These are phyloP conservation scores for Candida methanosorbosa DNA, from an alignment of 805 yeast species.

Conservation along the genomic window DNA sequence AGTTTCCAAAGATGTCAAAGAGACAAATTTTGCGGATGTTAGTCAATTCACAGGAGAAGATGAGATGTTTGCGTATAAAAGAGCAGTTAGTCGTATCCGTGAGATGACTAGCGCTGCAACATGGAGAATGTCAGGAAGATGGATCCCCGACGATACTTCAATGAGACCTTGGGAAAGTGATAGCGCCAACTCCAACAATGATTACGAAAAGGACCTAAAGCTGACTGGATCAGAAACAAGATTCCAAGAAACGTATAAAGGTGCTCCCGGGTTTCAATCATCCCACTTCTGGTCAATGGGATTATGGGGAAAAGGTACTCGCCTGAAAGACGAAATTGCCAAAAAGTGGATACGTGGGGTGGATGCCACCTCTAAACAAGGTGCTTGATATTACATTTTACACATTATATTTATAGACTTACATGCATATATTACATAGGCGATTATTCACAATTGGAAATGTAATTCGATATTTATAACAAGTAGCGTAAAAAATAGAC, in stretches of 20 bases:
- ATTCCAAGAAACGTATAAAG: conserved; percentile 3
- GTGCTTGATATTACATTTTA: neutral
- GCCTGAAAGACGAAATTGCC: conserved; percentile 46
- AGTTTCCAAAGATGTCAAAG: conserved; percentile 9
- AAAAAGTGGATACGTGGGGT: conserved; percentile 45
- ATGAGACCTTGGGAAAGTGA: conserved; percentile 52
- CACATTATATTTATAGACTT: too few species aligned
- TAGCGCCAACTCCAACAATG: conserved; percentile 2
- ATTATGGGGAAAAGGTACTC: conserved; percentile 43
- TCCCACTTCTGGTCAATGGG: conserved; percentile 68
- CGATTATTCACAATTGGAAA: too few species aligned
- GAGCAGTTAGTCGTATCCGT: conserved; percentile 59
- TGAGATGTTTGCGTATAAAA: conserved; percentile 61
- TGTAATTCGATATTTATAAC: neutral
- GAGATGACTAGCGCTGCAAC: conserved; percentile 22
- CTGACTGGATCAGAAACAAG: neutral
- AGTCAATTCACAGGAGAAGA: conserved; percentile 68
- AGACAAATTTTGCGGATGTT: conserved; percentile 35
- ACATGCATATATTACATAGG: too few species aligned
- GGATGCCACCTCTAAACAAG: neutral
- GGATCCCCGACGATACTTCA: conserved; percentile 45
- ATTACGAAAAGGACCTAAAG: neutral
- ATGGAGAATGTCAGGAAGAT: conserved; percentile 42
- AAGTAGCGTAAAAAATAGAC: too few species aligned
- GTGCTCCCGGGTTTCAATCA: conserved; percentile 32